A percentile compares a stretch with the other conserved stretches of the same genome.
Conservation (phyloP, 1,139 yeast species). For the Debaryomycetaceae sp. region DNA sequence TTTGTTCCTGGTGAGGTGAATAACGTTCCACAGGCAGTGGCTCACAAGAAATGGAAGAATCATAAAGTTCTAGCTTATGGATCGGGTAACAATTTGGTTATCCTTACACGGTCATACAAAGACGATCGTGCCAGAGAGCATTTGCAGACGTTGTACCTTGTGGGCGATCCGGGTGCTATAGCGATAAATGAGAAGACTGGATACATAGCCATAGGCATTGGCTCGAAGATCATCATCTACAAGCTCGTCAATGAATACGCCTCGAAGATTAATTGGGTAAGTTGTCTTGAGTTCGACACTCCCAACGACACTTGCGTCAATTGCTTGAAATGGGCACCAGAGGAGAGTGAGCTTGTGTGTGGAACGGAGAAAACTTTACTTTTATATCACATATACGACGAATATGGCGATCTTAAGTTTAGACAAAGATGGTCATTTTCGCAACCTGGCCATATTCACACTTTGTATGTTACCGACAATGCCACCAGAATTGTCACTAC, state of each 20-base stretch:
- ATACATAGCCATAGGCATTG: conserved; percentile 46
- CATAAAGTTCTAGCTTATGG: conserved; percentile 71
- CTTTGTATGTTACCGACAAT: conserved; percentile 57
- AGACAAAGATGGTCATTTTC: conserved; percentile 50
- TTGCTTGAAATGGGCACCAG: conserved; percentile 65
- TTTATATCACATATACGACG: conserved; percentile 50
- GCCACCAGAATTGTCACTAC: conserved; percentile 62
- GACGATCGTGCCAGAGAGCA: conserved; percentile 23
- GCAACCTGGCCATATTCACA: conserved; percentile 57
- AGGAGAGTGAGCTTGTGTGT: conserved; percentile 53
- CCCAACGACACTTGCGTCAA: conserved; percentile 37
- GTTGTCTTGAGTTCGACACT: conserved; percentile 16
- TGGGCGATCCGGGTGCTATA: conserved; percentile 62
- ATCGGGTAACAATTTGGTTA: conserved; percentile 82
- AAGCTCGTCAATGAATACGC: conserved; percentile 45
- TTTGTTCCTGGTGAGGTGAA: conserved; percentile 88
- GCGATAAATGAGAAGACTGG: conserved; percentile 62
- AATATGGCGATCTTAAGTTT: conserved; percentile 37
- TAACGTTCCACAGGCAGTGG: conserved; percentile 49
- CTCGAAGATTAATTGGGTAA: conserved; percentile 50
- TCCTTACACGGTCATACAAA: conserved; percentile 22
- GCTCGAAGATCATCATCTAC: conserved; percentile 29
- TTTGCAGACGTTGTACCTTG: conserved; percentile 75
- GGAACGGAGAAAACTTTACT: conserved; percentile 53
- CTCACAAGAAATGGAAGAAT: conserved; percentile 66